A percentile compares a stretch with the other conserved stretches of the same genome.
Conservation (phyloP, 164 flowering plant species). For the Aristolochia californica region DNA sequence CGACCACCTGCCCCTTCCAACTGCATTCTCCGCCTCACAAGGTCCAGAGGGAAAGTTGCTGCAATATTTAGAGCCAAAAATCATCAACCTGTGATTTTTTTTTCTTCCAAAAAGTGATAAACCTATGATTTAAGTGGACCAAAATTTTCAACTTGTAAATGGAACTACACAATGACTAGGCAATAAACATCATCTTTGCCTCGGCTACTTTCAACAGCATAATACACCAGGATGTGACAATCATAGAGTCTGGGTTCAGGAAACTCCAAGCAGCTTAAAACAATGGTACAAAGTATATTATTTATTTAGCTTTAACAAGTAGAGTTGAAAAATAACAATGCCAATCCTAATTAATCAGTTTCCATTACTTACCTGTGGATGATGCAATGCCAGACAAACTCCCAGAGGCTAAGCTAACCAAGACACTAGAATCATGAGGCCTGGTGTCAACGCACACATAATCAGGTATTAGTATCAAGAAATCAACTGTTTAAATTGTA, state of each 20-base stretch:
- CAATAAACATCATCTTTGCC: too few species aligned
- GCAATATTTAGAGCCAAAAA: conserved; percentile 8
- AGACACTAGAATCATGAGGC: conserved; percentile 58
- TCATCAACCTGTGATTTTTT: background rate
- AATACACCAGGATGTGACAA: too few species aligned
- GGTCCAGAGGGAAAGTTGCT: conserved; percentile 81
- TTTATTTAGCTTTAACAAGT: background rate
- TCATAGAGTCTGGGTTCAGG: too few species aligned
- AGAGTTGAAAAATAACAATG: too few species aligned
- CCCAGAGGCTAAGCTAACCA: conserved; percentile 74
- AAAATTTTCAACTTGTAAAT: too few species aligned
- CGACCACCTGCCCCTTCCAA: conserved; percentile 81
- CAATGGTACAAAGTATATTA: background rate
- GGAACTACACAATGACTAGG: too few species aligned
- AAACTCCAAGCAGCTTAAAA: background rate
- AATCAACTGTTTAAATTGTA: too few species aligned
- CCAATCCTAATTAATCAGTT: background rate
- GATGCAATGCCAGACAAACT: conserved; percentile 86
- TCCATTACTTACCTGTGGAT: conserved; percentile 49
- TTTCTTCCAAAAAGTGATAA: too few species aligned
- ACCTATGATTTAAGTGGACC: too few species aligned
- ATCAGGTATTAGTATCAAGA: background rate
- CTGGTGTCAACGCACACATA: conserved; percentile 23
- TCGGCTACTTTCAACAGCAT: too few species aligned
- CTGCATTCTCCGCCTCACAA: conserved; percentile 80